Base-by-base conservation (phyloP, 495 filamentous ascomycete genomes). In the Penicillium cinerascens region DNA sequence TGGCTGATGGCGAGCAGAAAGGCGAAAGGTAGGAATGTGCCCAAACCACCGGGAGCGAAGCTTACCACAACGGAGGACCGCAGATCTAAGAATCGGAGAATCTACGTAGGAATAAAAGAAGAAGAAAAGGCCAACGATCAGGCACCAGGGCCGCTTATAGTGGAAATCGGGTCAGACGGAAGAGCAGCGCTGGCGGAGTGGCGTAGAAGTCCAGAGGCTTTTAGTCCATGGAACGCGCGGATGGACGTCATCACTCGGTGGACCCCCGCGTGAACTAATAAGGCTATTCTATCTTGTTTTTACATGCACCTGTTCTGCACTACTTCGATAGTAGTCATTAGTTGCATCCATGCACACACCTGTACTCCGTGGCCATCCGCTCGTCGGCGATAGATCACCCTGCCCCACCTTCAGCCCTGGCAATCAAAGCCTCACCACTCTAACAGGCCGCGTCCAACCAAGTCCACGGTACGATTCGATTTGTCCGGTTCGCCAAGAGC, bases 361-460 rank as follows among this genome's bases (percentile, higher is more conserved):
- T 39, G 18, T 5, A 40, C 17, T 13, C n/a, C 37, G 22, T 41
- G 2, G 6, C 4, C 6, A 7, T 41, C 38, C 16, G 6, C 16
- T 41, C 45, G 59, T 59, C 58, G 38, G 17, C 55, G 52, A 64
- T 61, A 61, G 51, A 60, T 64, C 60, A 63, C 44, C 48, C 39
- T 44, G 47, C 51, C 55, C 49, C 54, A 52, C 55, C n/a, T n/a
- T 20, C 16, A 33, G 8, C 42, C 37, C 47, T 25, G 17, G 39
- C 29, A 42, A 56, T 60, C 38, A 53, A 38, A 47, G 4, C 17
- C 29, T 39, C 37, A 42, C 51, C 37, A 52, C 18, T 13, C 43
- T 29, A 11, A n/a, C n/a, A n/a, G n/a, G n/a, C n/a, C n/a, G n/a
- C n/a, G n/a, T n/a, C n/a, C n/a, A n/a, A n/a, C n/a, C 8, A 22